These are phyloP conservation scores for Claviceps humidiphila DNA, from an alignment of 2,329 filamentous ascomycete species.

Conservation along the genomic window DNA sequence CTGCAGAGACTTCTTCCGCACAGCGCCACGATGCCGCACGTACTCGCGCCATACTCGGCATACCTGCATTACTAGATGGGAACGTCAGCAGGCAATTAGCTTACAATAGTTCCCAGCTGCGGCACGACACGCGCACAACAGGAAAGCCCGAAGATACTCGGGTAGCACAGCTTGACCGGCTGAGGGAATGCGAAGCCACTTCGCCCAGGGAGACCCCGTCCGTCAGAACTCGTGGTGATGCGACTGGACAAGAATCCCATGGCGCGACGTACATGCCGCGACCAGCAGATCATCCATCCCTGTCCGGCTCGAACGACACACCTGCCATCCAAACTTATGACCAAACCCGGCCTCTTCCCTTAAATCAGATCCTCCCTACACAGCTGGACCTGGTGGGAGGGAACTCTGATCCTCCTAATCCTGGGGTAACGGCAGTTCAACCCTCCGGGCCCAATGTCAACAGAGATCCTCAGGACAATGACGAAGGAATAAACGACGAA, in stretches of 20 bases:
- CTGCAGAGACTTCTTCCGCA: neutral
- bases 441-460: neutral
- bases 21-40: neutral
- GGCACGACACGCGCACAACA: neutral
- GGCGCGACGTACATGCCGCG: neutral
- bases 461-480: neutral
- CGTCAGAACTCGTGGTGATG: neutral
- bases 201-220: neutral
- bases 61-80: slow-evolving; percentile 2
- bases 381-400: neutral
- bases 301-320: neutral
- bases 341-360: neutral
- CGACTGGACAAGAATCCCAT: neutral
- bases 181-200: neutral
- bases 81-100: neutral
- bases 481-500: neutral
- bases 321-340: neutral
- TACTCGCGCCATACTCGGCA: slow-evolving; percentile 2
- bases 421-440: neutral
- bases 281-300: neutral
- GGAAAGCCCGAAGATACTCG: neutral
- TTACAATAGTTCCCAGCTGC: neutral
- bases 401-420: neutral
- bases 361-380: neutral
- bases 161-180: slow-evolving; percentile 1